A percentile compares a stretch with the other conserved stretches of the same genome.
Conservation (phyloP, 1,284 basidiomycete genomes). For the Binderoboletus segoi region DNA sequence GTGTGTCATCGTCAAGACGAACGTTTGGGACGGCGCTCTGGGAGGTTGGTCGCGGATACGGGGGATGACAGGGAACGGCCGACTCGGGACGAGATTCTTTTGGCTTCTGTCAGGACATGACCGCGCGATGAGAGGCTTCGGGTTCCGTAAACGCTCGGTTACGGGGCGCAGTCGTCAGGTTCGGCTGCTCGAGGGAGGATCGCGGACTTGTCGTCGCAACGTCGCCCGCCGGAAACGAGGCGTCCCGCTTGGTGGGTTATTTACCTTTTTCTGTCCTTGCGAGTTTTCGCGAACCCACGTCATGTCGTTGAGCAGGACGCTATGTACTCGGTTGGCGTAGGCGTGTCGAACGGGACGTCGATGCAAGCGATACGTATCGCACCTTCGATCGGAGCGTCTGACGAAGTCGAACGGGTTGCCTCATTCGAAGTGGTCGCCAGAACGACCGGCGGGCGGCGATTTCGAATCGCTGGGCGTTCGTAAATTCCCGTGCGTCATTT, state of each 20-base stretch:
- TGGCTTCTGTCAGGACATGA: background rate
- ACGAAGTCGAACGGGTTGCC: background rate
- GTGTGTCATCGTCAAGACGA: background rate
- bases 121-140: background rate
- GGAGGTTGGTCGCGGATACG: constrained; percentile 14
- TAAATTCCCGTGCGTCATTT: background rate
- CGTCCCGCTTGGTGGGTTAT: no score
- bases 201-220: background rate
- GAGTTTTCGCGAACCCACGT: background rate
- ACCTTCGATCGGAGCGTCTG: background rate
- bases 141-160: background rate
- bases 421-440: background rate
- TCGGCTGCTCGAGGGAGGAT: constrained; percentile 6
- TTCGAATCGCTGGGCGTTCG: background rate
- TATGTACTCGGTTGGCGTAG: no score
- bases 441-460: background rate
- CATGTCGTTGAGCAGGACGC: no score
- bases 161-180: constrained; percentile 3
- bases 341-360: background rate
- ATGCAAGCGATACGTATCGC: background rate
- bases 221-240: no score
- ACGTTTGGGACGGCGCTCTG: background rate
- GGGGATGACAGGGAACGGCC: background rate
- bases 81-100: background rate
- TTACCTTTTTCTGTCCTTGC: background rate